These are phyloP conservation scores for Dysphania ambrosioides DNA, from an alignment of 148 eudicot genomes.

Conservation along the genomic window DNA sequence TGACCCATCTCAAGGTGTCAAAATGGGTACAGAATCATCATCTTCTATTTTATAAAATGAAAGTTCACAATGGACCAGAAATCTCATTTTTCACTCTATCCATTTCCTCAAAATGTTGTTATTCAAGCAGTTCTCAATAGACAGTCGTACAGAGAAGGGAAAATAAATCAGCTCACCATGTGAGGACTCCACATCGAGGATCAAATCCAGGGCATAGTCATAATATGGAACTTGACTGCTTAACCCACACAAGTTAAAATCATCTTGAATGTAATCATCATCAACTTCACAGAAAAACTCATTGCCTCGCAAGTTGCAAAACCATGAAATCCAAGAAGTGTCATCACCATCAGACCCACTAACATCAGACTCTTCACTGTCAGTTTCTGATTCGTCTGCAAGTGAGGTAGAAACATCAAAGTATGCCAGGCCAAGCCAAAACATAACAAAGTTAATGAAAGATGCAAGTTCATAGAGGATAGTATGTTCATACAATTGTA, in stretches of 20 bases:
- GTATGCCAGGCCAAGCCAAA: neutral
- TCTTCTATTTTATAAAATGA: neutral
- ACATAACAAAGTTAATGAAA: neutral
- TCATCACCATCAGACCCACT: slow-evolving; percentile 80
- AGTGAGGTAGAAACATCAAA: slow-evolving; percentile 10
- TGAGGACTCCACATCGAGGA: slow-evolving; percentile 74
- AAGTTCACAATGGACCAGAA: too few relatives aligned
- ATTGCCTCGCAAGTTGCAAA: slow-evolving; percentile 72
- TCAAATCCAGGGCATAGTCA: slow-evolving; percentile 69
- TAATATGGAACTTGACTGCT: slow-evolving; percentile 82
- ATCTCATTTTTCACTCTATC: too few relatives aligned
- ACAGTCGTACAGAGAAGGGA: neutral
- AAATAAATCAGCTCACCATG: slow-evolving; percentile 38
- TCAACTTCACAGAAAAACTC: slow-evolving; percentile 79
- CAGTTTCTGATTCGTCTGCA: slow-evolving; percentile 72
- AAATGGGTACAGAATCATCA: neutral
- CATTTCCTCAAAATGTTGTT: too few relatives aligned
- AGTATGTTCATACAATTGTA: too few relatives aligned
- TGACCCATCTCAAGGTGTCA: neutral
- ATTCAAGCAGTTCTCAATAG: too few relatives aligned
- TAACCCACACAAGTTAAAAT: slow-evolving; percentile 71
- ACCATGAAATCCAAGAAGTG: slow-evolving; percentile 82
- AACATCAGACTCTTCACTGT: slow-evolving; percentile 74
- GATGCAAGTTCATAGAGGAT: too few relatives aligned
- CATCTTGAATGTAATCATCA: slow-evolving; percentile 80